These are phyloP conservation scores for Cercospora brassicicola DNA, from an alignment of 2,329 filamentous ascomycete species.

Conservation along the genomic window DNA sequence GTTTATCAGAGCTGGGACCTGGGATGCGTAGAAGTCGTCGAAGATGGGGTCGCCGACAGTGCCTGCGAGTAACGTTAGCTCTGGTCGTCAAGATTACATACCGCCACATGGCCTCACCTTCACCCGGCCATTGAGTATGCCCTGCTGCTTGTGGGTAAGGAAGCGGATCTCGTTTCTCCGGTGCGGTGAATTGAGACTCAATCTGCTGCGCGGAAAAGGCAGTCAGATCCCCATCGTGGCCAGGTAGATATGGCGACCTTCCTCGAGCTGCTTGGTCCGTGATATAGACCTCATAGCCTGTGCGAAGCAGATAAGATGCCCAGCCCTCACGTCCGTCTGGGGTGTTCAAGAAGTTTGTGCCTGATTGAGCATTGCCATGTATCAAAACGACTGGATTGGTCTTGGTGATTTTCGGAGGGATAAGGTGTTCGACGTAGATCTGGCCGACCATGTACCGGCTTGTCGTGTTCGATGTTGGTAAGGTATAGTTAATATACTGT, in stretches of 20 bases:
- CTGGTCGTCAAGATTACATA: background rate
- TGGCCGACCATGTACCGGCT: constrained; percentile 41
- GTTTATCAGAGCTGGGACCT: constrained; percentile 43
- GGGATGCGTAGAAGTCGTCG: constrained; percentile 50
- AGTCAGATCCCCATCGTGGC: constrained; percentile 19
- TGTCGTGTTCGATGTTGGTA: constrained; percentile 20
- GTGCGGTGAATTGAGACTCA: constrained; percentile 40
- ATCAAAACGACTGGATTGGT: constrained; percentile 46
- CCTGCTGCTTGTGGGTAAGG: constrained; percentile 44
- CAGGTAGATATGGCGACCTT: constrained; percentile 28
- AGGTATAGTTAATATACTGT: constrained; percentile 27
- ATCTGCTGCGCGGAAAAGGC: constrained; percentile 34
- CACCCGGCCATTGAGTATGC: constrained; percentile 49
- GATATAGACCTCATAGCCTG: constrained; percentile 51
- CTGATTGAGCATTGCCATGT: constrained; percentile 44
- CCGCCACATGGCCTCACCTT: constrained; percentile 9
- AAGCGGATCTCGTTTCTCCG: constrained; percentile 24
- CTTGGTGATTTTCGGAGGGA: constrained; percentile 23
- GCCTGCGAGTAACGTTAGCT: constrained; percentile 19
- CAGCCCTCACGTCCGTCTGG: constrained; percentile 51
- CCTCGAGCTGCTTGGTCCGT: constrained; percentile 45
- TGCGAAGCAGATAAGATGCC: constrained; percentile 49
- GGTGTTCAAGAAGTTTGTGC: constrained; percentile 50
- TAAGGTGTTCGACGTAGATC: constrained; percentile 56
- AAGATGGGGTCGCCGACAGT: constrained; percentile 50